phyloP scores from a whole-genome alignment of 2,329 filamentous ascomycete genomes.

The Penicillium concentricum region DNA sequence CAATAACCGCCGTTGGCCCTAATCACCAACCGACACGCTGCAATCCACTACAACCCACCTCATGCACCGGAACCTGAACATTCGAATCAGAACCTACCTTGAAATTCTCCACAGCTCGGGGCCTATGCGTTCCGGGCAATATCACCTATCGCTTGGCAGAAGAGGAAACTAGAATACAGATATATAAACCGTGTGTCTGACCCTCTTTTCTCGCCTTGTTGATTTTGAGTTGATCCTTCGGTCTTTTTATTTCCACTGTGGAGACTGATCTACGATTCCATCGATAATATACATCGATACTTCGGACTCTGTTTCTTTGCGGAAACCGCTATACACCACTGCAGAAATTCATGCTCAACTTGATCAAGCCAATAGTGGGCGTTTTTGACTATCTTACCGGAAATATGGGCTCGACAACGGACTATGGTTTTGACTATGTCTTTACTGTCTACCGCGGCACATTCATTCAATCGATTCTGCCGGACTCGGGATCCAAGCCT shows the following conservation, averaged over 20 bases:
- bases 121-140: background rate
- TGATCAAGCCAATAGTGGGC: background rate
- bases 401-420: slow-evolving; percentile 11
- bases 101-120: background rate
- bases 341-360: background rate
- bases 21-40: background rate
- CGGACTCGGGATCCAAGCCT: slow-evolving; percentile 41
- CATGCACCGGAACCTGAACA: background rate
- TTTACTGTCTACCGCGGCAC: slow-evolving; percentile 58
- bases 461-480: slow-evolving; percentile 56
- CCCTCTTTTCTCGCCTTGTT: background rate
- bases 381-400: background rate
- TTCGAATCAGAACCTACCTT: slow-evolving; percentile 12
- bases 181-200: background rate
- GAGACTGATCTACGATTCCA: background rate
- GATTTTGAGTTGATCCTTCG: background rate
- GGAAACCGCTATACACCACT: background rate
- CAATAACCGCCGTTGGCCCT: background rate
- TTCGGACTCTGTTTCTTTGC: background rate
- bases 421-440: slow-evolving; percentile 17
- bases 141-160: background rate
- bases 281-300: background rate
- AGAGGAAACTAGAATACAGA: background rate
- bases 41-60: background rate
- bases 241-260: background rate